Conservation (phyloP, 78 protist species). For the Dictyostelium capitatum region DNA sequence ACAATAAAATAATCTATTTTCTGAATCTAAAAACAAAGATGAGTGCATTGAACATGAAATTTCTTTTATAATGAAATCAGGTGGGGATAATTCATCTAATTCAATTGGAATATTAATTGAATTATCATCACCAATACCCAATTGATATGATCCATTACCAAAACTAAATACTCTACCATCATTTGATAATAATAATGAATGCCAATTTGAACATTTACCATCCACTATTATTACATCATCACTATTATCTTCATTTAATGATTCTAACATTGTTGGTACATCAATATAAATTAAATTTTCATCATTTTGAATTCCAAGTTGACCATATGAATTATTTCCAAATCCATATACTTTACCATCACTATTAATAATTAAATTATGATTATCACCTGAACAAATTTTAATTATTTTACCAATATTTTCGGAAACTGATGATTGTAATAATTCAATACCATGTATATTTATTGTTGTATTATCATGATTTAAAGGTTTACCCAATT, state of each 20-base stretch:
- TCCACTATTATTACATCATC: background rate
- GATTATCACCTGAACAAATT: background rate
- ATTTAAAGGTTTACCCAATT: background rate
- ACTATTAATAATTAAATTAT: background rate
- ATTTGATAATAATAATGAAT: background rate
- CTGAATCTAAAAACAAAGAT: background rate
- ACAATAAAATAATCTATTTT: constrained; percentile 17
- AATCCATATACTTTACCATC: background rate
- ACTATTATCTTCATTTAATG: background rate
- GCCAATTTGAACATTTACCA: constrained; percentile 18
- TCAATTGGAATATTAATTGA: background rate
- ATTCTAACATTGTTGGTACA: background rate
- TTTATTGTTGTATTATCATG: background rate
- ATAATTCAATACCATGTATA: background rate
- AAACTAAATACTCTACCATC: constrained; percentile 8
- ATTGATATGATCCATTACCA: constrained; percentile 16
- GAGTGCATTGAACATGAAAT: background rate
- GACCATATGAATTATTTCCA: background rate
- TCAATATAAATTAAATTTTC: background rate
- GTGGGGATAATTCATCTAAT: background rate
- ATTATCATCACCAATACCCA: constrained; percentile 12
- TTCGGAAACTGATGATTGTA: background rate
- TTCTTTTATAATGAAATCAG: background rate
- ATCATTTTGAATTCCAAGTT: background rate
- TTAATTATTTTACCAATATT: background rate